Evolutionary conservation across 2,329 filamentous ascomycete species (phyloP), one percentile per base, ranked within the genome.

Genomic region (Xylaria sp.): DNA sequence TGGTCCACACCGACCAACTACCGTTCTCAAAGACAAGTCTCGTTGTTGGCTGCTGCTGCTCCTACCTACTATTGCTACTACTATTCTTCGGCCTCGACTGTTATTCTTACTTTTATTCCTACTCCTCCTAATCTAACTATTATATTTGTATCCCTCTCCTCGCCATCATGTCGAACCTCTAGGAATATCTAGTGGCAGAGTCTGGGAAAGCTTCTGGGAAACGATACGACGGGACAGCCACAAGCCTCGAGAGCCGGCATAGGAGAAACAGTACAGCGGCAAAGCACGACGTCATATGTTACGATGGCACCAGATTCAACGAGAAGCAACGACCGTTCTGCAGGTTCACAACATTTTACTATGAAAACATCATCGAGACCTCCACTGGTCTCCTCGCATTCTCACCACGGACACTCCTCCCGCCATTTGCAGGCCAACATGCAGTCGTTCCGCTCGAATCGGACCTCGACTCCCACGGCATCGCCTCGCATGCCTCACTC

Each of bases 401-500:
- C 76, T 41, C 70, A 73, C 25, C 74, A 77, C 56, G 69, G 73
- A 36, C 72, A 74, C 55, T 71, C 70, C 61, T 64, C 75, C 28
- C 75, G 76, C 20, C 79, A 82, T 66, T 78, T 83, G 8, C 83
- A 83, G 64, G 78, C 82, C 0, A 78, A 76, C 54, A 78, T 83
- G 55, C 83, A 83, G 63, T 77, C 82, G 5, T 80, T 78, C 67
- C 77, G 80, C 60, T 73, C 79, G 39, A 78, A 79, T 66, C 86
- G 82, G 70, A 77, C 85, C 39, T 76, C 82, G 12, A 89, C 88
- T 0, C 88, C 89, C 2, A 67, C 83, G 51, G 81, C 84, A 15
- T 88, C 88, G 6, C 85, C 87, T 52, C 82, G 83, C 59, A 80
- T 82, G 70, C 82, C 85, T 20, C 83, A 85, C 69, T 87, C 88